Base-by-base conservation (phyloP, 1,284 basidiomycete genomes). In the Ustilago tritici region DNA sequence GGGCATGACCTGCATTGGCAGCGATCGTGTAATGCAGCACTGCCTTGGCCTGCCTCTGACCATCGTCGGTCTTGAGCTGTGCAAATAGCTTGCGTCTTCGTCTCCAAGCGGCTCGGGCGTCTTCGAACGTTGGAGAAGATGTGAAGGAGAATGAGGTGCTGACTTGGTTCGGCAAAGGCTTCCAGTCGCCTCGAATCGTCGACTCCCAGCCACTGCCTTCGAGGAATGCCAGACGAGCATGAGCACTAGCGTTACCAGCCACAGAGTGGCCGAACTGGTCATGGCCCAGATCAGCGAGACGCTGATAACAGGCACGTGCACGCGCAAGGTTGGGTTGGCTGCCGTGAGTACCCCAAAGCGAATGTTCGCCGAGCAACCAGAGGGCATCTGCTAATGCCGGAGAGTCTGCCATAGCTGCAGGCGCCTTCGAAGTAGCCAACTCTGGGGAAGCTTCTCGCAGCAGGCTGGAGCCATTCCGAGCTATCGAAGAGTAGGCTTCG, bases 21-120 rank as follows among this genome's bases (percentile, higher is more conserved):
- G 95, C 92, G 83, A 98, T 95, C 0, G 95, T 96, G 85, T 95
- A 95, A 85, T 98, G 94, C 0, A 98, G 88, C 66, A 96, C 91
- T 0, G 96, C 94, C 86, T 92, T 81, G 28, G 69, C 65, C 54
- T 78, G 76, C 5, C 72, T 46, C 23, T 76, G 65, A 5, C 72
- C 72, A 40, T 78, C 76, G 55, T 78, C 76, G 17, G 60, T 54
- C 61, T 78, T 78, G 63, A 78, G 65, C 47, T 68, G 53, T 1
- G 71, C 69, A 47, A 78, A 78, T 15, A 70, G 61, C 38, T 78
- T 55, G 35, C 69, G 65, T 32, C 76, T 61, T 28, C 67, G 72
- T 55, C 58, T 64, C 78, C 78, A 76, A 3, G 67, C 74, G 8
- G 61, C 56, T 12, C 68, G 70, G 35, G 71, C 68, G 0, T 70